Percentiles rank a stretch among this genome's conserved stretches.
Evolutionary conservation across 495 filamentous ascomycete genomes (phyloP).

Genomic region (Podospora conica): DNA sequence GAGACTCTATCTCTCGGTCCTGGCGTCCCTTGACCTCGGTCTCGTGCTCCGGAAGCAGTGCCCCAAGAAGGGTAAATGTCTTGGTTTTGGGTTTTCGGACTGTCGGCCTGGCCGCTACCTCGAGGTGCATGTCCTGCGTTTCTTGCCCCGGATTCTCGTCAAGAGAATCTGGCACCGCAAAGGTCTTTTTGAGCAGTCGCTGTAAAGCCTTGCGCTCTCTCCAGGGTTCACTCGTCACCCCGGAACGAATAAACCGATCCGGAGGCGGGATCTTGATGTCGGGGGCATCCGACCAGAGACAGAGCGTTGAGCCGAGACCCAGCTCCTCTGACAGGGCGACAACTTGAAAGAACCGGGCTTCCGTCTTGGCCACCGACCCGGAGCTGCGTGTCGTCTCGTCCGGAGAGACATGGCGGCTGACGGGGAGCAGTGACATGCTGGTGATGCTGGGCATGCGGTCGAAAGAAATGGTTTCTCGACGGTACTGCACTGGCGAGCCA

Average conservation of each 20-base stretch:
- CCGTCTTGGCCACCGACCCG: slow-evolving; percentile 6
- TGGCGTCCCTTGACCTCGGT: not conserved
- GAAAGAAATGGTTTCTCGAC: slow-evolving; percentile 19
- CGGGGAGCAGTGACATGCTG: slow-evolving; percentile 21
- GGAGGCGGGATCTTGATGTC: not conserved
- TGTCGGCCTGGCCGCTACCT: not conserved
- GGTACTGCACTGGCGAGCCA: slow-evolving; percentile 15
- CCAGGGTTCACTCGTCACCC: not conserved
- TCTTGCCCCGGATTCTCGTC: slow-evolving; percentile 17
- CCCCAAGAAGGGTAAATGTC: not conserved
- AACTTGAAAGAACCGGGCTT: slow-evolving; percentile 27
- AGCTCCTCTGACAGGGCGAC: slow-evolving; percentile 25
- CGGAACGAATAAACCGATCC: slow-evolving; percentile 8
- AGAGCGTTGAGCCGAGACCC: slow-evolving; percentile 23
- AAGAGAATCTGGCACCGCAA: slow-evolving; percentile 27
- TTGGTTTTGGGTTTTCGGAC: not conserved
- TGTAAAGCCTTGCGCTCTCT: slow-evolving; percentile 6
- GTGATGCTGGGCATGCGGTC: slow-evolving; percentile 10
- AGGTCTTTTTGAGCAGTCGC: slow-evolving; percentile 8
- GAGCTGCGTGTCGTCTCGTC: not conserved
- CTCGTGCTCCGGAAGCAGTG: not conserved
- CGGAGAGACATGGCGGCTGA: slow-evolving; percentile 4
- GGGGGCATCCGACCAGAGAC: slow-evolving; percentile 20
- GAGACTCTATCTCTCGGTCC: not conserved
- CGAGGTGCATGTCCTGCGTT: not conserved